phyloP scores from a whole-genome alignment of 2,329 filamentous ascomycete genomes.

The Pestalotiopsis sp. region DNA sequence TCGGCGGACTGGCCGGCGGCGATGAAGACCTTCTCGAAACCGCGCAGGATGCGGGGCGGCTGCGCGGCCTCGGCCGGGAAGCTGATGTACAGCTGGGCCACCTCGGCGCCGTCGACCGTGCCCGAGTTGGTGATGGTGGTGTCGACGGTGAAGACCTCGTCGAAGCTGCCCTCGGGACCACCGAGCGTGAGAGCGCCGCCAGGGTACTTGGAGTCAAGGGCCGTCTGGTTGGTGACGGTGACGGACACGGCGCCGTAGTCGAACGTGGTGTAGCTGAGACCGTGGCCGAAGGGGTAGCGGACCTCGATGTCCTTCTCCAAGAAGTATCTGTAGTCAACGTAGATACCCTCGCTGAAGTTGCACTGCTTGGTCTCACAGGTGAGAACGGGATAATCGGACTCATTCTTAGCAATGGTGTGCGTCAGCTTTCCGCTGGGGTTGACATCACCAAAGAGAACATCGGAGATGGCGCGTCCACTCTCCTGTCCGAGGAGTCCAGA shows the following conservation, averaged over 20 bases:
- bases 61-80: conserved; percentile 41
- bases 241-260: conserved; percentile 14
- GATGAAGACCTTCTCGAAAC: conserved; percentile 63
- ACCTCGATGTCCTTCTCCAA: conserved; percentile 49
- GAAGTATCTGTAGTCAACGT: conserved; percentile 60
- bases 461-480: conserved; percentile 60
- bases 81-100: conserved; percentile 60
- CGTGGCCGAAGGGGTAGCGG: conserved; percentile 58
- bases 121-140: conserved; percentile 58
- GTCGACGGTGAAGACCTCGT: conserved; percentile 50
- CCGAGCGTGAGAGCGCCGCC: conserved; percentile 49
- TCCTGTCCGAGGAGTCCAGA: conserved; percentile 64
- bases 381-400: conserved; percentile 50
- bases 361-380: conserved; percentile 22
- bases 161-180: conserved; percentile 59
- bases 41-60: conserved; percentile 57
- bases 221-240: conserved; percentile 2
- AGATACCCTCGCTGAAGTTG: conserved; percentile 47
- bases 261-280: conserved; percentile 55
- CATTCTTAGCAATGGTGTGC: conserved; percentile 58
- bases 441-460: conserved; percentile 62
- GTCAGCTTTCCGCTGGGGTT: conserved; percentile 61
- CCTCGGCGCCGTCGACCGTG: conserved; percentile 50
- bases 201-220: conserved; percentile 46
- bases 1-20: conserved; percentile 46